Evolutionary conservation across 192 early-diverging fungal genomes (phyloP).

Genomic region (Phlyctochytrium arcticum): DNA sequence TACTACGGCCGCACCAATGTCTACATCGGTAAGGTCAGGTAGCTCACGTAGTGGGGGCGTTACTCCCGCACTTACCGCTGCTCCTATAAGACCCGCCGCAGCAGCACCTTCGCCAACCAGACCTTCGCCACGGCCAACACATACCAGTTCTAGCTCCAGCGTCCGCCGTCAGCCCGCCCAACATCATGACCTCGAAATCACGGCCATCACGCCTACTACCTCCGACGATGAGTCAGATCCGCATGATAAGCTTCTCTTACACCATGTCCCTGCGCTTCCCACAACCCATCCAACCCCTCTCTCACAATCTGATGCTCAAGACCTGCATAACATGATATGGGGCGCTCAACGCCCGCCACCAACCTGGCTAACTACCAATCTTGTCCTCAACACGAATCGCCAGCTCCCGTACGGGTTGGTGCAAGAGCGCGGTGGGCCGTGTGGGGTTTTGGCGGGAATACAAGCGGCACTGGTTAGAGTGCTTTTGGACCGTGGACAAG

Average conservation of each 20-base stretch:
- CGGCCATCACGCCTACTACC: neutral
- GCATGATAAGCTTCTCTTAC: neutral
- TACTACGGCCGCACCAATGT: no score
- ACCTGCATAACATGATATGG: neutral
- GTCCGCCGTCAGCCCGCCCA: neutral
- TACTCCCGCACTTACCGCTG: no score
- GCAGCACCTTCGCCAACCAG: no score
- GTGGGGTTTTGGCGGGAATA: slow-evolving; percentile 47
- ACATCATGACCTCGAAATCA: neutral
- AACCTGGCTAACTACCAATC: slow-evolving; percentile 2
- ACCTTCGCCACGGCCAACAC: no score
- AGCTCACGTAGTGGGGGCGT: no score
- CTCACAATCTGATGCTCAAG: neutral
- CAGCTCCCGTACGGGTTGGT: slow-evolving; percentile 44
- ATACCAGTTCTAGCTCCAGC: neutral
- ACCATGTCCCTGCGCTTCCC: neutral
- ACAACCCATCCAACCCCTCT: neutral
- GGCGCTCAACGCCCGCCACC: slow-evolving; percentile 1
- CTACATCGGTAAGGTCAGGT: no score
- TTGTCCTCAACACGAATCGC: slow-evolving; percentile 3
- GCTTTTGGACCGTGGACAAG: neutral
- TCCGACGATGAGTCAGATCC: neutral
- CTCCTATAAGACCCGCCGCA: no score
- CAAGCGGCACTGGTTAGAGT: slow-evolving; percentile 38
- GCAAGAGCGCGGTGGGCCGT: slow-evolving; percentile 52